phyloP scores from a whole-genome alignment of 345 rosid genomes.

The Salix brachista region DNA sequence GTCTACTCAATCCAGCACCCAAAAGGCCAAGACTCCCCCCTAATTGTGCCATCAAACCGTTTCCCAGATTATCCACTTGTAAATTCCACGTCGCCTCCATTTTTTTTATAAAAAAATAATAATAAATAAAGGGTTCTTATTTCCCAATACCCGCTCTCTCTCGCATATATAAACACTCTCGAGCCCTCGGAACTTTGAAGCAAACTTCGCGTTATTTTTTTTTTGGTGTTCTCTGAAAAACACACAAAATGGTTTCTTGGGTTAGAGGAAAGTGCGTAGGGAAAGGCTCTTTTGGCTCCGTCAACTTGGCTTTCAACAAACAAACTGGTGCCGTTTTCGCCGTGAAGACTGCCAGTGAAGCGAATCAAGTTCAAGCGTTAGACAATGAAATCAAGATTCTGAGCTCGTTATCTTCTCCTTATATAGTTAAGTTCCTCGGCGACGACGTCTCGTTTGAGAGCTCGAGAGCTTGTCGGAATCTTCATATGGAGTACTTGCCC shows the following conservation, averaged over 20 bases:
- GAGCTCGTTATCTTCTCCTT: slow-evolving; percentile 40
- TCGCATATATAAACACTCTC: slow-evolving; percentile 7
- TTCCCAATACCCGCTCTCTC: background rate
- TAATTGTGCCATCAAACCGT: slow-evolving; percentile 22
- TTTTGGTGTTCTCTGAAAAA: background rate
- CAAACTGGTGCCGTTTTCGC: slow-evolving; percentile 47
- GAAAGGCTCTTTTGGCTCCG: slow-evolving; percentile 60
- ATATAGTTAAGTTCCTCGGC: slow-evolving; percentile 46
- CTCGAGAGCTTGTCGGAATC: slow-evolving; percentile 43
- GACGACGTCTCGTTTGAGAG: slow-evolving; percentile 44
- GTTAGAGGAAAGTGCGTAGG: slow-evolving; percentile 49
- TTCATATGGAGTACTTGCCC: slow-evolving; percentile 58
- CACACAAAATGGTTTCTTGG: slow-evolving; percentile 37
- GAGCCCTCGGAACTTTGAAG: slow-evolving; percentile 9
- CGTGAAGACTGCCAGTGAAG: slow-evolving; percentile 46
- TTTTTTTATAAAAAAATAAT: background rate
- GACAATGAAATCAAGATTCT: slow-evolving; percentile 59
- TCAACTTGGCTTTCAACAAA: slow-evolving; percentile 36
- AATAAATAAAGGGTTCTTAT: background rate
- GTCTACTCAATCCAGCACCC: slow-evolving; percentile 5
- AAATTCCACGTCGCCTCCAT: slow-evolving; percentile 15
- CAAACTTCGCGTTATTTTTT: background rate
- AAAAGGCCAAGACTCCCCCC: background rate
- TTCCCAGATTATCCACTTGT: slow-evolving; percentile 19
- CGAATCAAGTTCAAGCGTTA: slow-evolving; percentile 35